These are phyloP conservation scores for Sclerotiophoma versabilis DNA, from an alignment of 2,329 filamentous ascomycete genomes.

Conservation along the genomic window DNA sequence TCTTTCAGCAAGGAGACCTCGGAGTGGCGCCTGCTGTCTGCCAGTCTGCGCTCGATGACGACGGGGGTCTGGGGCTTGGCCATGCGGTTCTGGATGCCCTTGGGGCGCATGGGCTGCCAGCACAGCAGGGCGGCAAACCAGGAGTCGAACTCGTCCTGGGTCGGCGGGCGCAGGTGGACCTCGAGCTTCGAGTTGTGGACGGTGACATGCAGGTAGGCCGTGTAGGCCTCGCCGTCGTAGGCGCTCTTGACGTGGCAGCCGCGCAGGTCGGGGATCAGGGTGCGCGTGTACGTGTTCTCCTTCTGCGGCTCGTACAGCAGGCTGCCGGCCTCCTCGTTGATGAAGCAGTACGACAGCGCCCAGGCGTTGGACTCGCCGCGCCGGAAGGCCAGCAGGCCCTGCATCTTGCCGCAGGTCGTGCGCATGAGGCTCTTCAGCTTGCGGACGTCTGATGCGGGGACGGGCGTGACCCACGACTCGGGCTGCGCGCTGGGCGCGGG, in stretches of 20 bases:
- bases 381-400: slow-evolving; percentile 77
- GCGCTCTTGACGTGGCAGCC: slow-evolving; percentile 71
- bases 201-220: slow-evolving; percentile 60
- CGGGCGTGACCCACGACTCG: slow-evolving; percentile 48
- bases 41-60: slow-evolving; percentile 44
- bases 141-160: slow-evolving; percentile 72
- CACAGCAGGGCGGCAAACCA: slow-evolving; percentile 83
- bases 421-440: slow-evolving; percentile 80
- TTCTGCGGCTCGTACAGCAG: slow-evolving; percentile 78
- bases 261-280: slow-evolving; percentile 75
- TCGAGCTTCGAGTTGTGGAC: slow-evolving; percentile 63
- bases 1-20: slow-evolving; percentile 67
- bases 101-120: slow-evolving; percentile 78
- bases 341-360: slow-evolving; percentile 76
- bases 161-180: slow-evolving; percentile 69
- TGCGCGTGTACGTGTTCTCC: slow-evolving; percentile 66
- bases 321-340: slow-evolving; percentile 77
- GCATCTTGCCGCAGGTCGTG: slow-evolving; percentile 78
- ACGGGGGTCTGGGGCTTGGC: slow-evolving; percentile 57
- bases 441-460: slow-evolving; percentile 71
- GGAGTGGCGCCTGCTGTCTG: slow-evolving; percentile 56
- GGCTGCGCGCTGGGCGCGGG: slow-evolving; percentile 30
- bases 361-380: slow-evolving; percentile 67
- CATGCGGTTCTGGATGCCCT: slow-evolving; percentile 62
- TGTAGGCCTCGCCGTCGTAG: slow-evolving; percentile 56